Conservation (phyloP, 495 filamentous ascomycete genomes). For the Lasiosphaeria hispida region DNA sequence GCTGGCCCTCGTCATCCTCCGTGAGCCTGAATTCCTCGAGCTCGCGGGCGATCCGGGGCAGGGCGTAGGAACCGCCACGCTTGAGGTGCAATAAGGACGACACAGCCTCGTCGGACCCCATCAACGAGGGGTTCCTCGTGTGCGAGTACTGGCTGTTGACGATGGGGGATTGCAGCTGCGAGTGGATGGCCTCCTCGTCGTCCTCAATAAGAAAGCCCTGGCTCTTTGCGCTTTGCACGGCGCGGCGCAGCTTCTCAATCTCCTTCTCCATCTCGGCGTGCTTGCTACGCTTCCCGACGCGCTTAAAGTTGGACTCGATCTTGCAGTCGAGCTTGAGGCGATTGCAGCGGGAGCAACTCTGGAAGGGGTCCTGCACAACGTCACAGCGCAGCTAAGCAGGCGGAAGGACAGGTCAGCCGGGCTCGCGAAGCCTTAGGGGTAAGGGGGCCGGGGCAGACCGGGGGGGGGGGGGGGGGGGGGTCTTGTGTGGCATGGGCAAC, state of each 20-base stretch:
- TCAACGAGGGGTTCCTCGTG: constrained; percentile 56
- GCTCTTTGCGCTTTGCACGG: constrained; percentile 45
- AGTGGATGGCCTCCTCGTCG: constrained; percentile 43
- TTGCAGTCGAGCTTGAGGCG: constrained; percentile 85
- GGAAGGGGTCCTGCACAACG: constrained; percentile 82
- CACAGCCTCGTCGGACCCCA: constrained; percentile 83
- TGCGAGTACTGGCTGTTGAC: constrained; percentile 56
- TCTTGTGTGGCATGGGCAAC: background rate
- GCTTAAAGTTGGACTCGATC: constrained; percentile 92
- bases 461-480: constrained; percentile 11
- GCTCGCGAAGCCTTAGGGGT: constrained; percentile 10
- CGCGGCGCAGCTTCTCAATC: constrained; percentile 56
- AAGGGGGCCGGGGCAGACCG: background rate
- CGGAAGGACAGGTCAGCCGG: background rate
- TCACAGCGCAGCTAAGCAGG: constrained; percentile 70
- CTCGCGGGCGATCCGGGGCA: constrained; percentile 50
- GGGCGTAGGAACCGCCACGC: constrained; percentile 52
- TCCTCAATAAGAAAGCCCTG: constrained; percentile 54
- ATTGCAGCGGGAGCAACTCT: constrained; percentile 76
- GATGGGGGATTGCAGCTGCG: constrained; percentile 55
- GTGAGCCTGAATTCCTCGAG: constrained; percentile 74
- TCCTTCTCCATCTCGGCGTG: constrained; percentile 93
- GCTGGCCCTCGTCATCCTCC: constrained; percentile 66
- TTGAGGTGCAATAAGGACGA: constrained; percentile 77
- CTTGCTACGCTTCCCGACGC: constrained; percentile 83